phyloP scores from a whole-genome alignment of 2,329 filamentous ascomycete genomes.

The Metarhizium album region DNA sequence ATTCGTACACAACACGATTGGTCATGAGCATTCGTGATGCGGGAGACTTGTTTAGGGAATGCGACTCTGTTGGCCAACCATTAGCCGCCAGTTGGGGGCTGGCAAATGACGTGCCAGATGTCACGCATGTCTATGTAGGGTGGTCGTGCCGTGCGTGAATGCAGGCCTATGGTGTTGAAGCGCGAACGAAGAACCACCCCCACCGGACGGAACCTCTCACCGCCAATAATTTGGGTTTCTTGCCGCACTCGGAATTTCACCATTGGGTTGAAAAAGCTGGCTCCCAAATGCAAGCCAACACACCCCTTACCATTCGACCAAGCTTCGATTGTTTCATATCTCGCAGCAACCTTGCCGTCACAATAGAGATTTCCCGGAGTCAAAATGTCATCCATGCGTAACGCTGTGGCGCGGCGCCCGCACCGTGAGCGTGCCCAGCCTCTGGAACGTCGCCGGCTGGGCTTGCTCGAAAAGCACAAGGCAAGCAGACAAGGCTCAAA shows the following conservation, averaged over 20 bases:
- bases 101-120: too few relatives aligned
- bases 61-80: neutral
- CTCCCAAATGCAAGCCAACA: too few relatives aligned
- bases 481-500: conserved; percentile 25
- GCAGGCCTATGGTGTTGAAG: too few relatives aligned
- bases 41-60: neutral
- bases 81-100: neutral
- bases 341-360: neutral
- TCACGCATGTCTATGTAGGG: too few relatives aligned
- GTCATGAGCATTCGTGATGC: neutral
- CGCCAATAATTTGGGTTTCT: conserved; percentile 28
- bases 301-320: neutral
- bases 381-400: conserved; percentile 47
- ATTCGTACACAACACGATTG: neutral
- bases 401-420: conserved; percentile 65
- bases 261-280: too few relatives aligned
- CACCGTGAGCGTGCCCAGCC: conserved; percentile 89
- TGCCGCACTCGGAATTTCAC: conserved; percentile 14
- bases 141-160: too few relatives aligned
- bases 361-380: neutral
- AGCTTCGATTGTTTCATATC: neutral
- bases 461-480: conserved; percentile 93
- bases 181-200: too few relatives aligned
- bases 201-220: conserved; percentile 15
- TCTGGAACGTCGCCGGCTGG: conserved; percentile 70